These are phyloP conservation scores for Penicillium sp. DNA, from an alignment of 2,329 filamentous ascomycete genomes.

Conservation along the genomic window DNA sequence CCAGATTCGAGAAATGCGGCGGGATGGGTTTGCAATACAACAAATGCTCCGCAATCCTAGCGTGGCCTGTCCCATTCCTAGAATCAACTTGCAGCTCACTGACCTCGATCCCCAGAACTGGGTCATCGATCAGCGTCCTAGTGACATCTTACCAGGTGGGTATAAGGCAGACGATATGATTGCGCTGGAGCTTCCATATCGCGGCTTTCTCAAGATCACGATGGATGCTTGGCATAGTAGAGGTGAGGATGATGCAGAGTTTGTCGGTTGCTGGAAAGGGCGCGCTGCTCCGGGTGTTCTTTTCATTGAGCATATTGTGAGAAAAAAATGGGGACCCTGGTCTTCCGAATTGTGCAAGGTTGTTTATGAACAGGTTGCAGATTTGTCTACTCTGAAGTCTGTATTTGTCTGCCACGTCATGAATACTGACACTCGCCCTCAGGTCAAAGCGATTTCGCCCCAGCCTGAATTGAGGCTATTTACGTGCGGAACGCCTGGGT, in stretches of 20 bases:
- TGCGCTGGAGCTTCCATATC: not conserved
- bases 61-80: not conserved
- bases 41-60: not conserved
- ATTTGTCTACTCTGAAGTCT: not conserved
- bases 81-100: not conserved
- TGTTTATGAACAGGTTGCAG: not conserved
- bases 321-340: not conserved
- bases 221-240: not conserved
- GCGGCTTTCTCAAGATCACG: not conserved
- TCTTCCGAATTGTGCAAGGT: not conserved
- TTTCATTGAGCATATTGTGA: not conserved
- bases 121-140: not conserved
- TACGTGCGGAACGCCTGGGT: not conserved
- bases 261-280: not conserved
- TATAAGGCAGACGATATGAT: not conserved
- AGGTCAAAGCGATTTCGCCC: not conserved
- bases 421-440: not conserved
- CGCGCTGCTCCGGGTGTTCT: not conserved
- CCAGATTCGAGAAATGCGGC: too few relatives aligned
- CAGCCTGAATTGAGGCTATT: not conserved
- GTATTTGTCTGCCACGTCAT: not conserved
- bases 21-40: not conserved
- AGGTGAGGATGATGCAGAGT: not conserved
- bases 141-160: not conserved
- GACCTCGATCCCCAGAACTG: not conserved